These are phyloP conservation scores for Botrytis pseudocinerea DNA, from an alignment of 2,329 filamentous ascomycete species.

Conservation along the genomic window DNA sequence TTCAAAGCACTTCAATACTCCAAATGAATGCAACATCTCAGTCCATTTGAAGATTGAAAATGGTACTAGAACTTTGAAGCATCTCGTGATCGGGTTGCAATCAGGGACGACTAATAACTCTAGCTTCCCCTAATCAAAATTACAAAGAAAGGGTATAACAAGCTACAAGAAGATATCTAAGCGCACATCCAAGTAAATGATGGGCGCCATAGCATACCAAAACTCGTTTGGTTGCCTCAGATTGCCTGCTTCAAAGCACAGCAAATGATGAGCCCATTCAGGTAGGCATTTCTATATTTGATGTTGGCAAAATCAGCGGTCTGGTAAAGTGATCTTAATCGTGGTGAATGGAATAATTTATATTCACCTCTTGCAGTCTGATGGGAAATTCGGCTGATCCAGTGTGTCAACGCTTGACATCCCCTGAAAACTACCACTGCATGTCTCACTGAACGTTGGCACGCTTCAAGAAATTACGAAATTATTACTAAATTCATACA, in stretches of 20 bases:
- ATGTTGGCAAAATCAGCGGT: background rate
- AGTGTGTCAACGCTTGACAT: background rate
- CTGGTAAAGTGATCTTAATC: background rate
- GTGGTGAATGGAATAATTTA: no score
- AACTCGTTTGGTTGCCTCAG: no score
- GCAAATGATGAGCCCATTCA: background rate
- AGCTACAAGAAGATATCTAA: background rate
- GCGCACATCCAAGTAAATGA: background rate
- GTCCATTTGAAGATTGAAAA: background rate
- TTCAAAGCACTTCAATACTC: background rate
- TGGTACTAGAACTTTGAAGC: rapidly evolving
- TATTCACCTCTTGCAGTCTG: background rate
- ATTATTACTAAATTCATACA: background rate
- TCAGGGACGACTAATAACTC: background rate
- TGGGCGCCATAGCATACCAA: background rate
- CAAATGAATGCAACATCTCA: background rate
- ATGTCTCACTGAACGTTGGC: background rate
- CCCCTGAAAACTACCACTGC: no score
- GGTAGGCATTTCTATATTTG: background rate
- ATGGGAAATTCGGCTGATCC: background rate
- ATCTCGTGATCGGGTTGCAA: background rate
- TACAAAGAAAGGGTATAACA: background rate
- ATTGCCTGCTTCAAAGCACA: background rate
- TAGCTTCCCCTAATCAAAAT: background rate
- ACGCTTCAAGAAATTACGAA: background rate